Conservation (phyloP, 495 filamentous ascomycete species). For the Parachaetomium inaequale region DNA sequence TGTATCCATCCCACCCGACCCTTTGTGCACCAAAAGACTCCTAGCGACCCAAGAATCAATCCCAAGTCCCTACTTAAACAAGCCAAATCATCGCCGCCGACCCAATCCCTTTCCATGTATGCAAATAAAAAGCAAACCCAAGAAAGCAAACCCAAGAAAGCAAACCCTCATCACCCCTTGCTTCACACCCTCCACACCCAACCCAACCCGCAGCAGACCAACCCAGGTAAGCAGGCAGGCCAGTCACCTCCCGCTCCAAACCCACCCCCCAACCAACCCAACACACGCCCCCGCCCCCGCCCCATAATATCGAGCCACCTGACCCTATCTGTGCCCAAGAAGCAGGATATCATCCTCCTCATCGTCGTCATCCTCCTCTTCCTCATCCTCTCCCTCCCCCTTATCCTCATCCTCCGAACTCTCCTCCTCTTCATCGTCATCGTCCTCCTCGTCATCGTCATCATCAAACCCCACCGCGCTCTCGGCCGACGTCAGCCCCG, state of each 20-base stretch:
- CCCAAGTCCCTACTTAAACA: neutral
- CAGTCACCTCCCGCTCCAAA: neutral
- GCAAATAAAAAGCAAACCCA: neutral
- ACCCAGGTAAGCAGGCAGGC: neutral
- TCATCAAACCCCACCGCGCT: constrained; percentile 14
- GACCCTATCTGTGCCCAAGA: constrained; percentile 17
- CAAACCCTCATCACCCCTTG: neutral
- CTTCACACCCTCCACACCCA: neutral
- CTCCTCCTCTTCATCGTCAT: constrained; percentile 8
- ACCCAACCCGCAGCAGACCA: neutral
- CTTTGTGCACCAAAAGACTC: neutral
- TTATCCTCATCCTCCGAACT: constrained; percentile 11
- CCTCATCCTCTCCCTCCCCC: constrained; percentile 5
- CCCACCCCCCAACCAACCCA: neutral
- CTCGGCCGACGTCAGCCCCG: constrained; percentile 5
- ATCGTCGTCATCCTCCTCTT: constrained; percentile 18
- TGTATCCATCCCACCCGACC: neutral
- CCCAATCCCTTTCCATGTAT: neutral
- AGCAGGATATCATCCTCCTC: constrained; percentile 21
- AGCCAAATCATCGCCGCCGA: neutral
- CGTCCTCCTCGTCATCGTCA: constrained; percentile 11
- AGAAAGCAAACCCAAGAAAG: neutral
- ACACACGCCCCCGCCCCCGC: neutral
- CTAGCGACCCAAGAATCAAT: neutral
- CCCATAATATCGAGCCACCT: neutral